Conservation (phyloP, 495 filamentous ascomycete species). For the Apodospora peruviana region DNA sequence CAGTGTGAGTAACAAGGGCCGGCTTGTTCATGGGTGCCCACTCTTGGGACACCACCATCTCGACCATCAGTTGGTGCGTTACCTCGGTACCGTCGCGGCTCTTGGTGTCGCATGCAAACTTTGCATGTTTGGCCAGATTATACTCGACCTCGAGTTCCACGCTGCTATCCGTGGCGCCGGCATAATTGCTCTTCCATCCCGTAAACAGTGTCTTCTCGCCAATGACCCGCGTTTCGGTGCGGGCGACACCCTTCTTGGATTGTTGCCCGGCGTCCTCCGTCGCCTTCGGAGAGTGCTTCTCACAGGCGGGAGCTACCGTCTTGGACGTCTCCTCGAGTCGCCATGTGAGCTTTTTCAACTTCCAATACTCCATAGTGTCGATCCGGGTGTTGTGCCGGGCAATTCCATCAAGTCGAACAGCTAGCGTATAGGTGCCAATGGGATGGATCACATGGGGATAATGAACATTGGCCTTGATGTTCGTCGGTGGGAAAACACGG, state of each 20-base stretch:
- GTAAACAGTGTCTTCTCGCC: conserved; percentile 40
- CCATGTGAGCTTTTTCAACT: conserved; percentile 86
- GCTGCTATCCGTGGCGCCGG: conserved; percentile 53
- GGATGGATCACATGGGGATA: conserved; percentile 82
- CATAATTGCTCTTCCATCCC: conserved; percentile 98
- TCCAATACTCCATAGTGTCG: conserved; percentile 64
- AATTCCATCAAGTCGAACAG: conserved; percentile 75
- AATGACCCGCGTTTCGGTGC: conserved; percentile 71
- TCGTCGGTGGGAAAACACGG: conserved; percentile 94
- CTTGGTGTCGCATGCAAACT: conserved; percentile 74
- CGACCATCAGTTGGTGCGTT: conserved; percentile 79
- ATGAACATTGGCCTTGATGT: conserved; percentile 75
- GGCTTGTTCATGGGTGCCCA: conserved; percentile 68
- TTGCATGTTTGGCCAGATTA: conserved; percentile 51
- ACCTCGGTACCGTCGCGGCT: conserved; percentile 72
- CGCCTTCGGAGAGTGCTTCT: conserved; percentile 66
- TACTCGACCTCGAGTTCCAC: conserved; percentile 83
- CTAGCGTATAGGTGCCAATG: conserved; percentile 73
- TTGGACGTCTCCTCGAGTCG: conserved; percentile 80
- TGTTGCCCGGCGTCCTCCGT: conserved; percentile 39
- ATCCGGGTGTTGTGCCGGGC: conserved; percentile 53
- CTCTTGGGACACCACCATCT: conserved; percentile 93
- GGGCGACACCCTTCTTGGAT: conserved; percentile 66
- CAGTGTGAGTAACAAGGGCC: conserved; percentile 73
- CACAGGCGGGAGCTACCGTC: conserved; percentile 75